Evolutionary conservation across 202 grass and related monocot genomes (phyloP), one percentile per base, ranked within the genome.

Genomic region (Zoysia matrella): DNA sequence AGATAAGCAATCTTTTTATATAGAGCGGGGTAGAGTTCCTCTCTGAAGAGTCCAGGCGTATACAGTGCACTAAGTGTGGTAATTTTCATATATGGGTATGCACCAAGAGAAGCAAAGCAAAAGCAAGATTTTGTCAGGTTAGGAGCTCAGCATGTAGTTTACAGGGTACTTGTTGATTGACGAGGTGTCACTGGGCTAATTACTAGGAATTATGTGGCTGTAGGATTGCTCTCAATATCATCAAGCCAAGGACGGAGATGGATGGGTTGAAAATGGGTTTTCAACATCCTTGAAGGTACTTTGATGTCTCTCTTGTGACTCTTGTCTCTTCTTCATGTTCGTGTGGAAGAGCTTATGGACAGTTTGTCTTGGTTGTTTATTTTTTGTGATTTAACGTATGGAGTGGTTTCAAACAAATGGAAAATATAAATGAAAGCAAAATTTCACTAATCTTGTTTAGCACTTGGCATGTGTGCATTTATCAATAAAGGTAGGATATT

Each of bases 81-180:
- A 84, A 94, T 90, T 96, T 91, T 81, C 97, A 99, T 84, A 71
- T 99, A 83, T 99, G 97, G 97, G 94, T 96, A 89, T 99, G 97
- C 49, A 99, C 97, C 16, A 99, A 65, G 52, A 94, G 89, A 94
- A 96, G 81, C 65, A 99, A 99, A 89, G 65, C 83, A 58, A 88
- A 87, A 86, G 97, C 97, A 82, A 91, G 97, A 87, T 99, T 94
- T 89, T 99, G 97, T 66, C 91, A 96, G 91, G 97, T 99, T 60
- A 77, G 88, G 70, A 60, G 5, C 43, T 41, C 14, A 52, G 5
- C 49, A 68, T 88, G 51, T 43, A 84, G n/a, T 75, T 83, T 81
- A 73, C 44, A 18, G 46, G 30, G 52, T 79, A 70, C 14, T 58
- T 83, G 70, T 83, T 46, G 61, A 62, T 50, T 72, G 36, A 83